A percentile compares a stretch with the other conserved stretches of the same genome.
Evolutionary conservation across 768 basidiomycete genomes (phyloP).

Genomic region (Tephrocybe sp.): DNA sequence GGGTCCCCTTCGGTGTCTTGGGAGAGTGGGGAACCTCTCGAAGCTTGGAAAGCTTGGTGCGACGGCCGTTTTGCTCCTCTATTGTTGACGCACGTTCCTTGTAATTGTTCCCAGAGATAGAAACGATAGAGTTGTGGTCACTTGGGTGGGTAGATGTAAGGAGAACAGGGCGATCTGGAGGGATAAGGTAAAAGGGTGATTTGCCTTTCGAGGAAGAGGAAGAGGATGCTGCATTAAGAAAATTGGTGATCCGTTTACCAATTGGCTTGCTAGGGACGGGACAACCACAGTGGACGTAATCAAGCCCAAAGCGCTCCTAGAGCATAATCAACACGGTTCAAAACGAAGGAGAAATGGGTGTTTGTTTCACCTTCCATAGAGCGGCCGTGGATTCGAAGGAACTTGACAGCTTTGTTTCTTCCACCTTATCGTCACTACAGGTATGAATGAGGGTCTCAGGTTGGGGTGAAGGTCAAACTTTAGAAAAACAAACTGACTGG

Average conservation of each 20-base stretch:
- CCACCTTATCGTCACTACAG: constrained; percentile 41
- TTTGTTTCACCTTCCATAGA: not conserved
- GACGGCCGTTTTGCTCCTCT: not conserved
- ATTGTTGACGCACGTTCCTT: not conserved
- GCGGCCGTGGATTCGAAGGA: not conserved
- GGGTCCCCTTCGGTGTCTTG: too few species aligned
- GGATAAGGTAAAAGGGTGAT: not conserved
- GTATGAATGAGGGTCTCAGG: not conserved
- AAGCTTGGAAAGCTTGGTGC: not conserved
- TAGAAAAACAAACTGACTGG: constrained; percentile 38
- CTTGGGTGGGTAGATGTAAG: not conserved
- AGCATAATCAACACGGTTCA: not conserved
- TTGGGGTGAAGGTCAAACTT: not conserved
- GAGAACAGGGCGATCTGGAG: not conserved
- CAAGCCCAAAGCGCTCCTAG: not conserved
- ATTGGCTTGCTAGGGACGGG: not conserved
- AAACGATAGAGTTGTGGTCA: not conserved
- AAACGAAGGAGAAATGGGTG: not conserved
- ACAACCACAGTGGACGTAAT: not conserved
- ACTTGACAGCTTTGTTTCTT: not conserved
- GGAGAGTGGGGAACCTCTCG: not conserved
- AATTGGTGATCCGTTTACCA: not conserved
- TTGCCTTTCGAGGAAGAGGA: constrained; percentile 11
- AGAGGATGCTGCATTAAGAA: not conserved
- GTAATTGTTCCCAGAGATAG: not conserved